Evolutionary conservation across 2,329 filamentous ascomycete genomes (phyloP), one percentile per base, ranked within the genome.

Genomic region (Cladophialophora psammophila): DNA sequence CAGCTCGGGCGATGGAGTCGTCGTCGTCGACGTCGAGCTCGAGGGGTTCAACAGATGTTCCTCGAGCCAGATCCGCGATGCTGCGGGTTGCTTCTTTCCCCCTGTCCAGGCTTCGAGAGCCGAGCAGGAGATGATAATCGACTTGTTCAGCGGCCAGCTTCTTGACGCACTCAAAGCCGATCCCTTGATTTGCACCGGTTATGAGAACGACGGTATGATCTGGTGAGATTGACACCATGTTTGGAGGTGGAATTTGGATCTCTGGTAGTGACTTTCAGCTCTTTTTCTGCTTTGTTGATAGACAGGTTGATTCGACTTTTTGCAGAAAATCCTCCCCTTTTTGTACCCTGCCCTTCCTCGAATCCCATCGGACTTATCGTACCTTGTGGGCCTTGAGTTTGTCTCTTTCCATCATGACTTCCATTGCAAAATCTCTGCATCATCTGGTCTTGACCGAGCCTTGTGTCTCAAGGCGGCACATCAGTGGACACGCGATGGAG

Each of bases 51-150:
- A 70, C 65, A 0, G 54, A 31, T 5, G 68, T 63, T 13, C 62
- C 60, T 8, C 20, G 13, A 13, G 64, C 67, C 7, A 70, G 31
- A 10, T 61, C 10, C n/a, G 56, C 42, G 36, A 71, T 35, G 12
- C 26, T 57, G 9, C 56, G 42, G 5, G 64, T 62, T 4, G 69
- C 64, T 69, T 82, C 0, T 69, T 81, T 58, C 76, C 80, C 5
- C 74, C 79, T 0, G 66, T 80, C 4, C 74, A 73, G 20, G 66
- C 79, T 36, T 73, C 77, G 64, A 66, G 73, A 32, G 75, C 75
- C 2, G 64, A 76, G 42, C 65, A 76, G 9, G 72, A 80, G 61
- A 69, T 73, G 34, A 40, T 63, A 64, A 31, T 65, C 71, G 80
- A 9, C 77, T 78, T 82, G 74, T 55, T 71, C 66, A 71, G 79